Evolutionary conservation across 2,329 filamentous ascomycete genomes (phyloP).

Genomic region (Neophaeococcomyces aloes): DNA sequence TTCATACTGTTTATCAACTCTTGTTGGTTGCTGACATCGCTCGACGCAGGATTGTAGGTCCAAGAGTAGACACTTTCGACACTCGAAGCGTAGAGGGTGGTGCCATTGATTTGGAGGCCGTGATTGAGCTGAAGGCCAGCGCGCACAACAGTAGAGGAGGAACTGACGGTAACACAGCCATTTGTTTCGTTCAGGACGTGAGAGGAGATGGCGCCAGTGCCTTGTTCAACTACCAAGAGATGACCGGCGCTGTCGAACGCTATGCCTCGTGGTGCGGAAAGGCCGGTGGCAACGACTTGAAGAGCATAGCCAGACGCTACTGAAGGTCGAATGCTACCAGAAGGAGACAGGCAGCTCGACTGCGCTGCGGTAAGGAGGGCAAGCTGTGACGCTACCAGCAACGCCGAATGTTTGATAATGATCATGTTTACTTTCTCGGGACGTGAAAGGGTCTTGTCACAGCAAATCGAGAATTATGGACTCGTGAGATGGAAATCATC

Average conservation of each 20-base stretch:
- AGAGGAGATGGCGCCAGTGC: constrained; percentile 27
- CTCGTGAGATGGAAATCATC: neutral
- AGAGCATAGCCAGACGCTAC: constrained; percentile 24
- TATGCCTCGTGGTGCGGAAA: constrained; percentile 37
- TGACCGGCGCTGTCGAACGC: constrained; percentile 38
- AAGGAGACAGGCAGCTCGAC: constrained; percentile 17
- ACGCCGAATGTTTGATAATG: neutral
- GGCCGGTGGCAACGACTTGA: constrained; percentile 36
- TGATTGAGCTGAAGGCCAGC: constrained; percentile 33
- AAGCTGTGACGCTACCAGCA: neutral
- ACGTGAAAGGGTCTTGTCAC: neutral
- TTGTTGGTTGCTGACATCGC: constrained; percentile 36
- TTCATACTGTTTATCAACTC: constrained; percentile 54
- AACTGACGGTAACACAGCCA: constrained; percentile 22
- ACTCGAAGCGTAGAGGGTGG: constrained; percentile 46
- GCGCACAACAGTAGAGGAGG: constrained; percentile 11
- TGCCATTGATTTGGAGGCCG: constrained; percentile 42
- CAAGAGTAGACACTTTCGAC: constrained; percentile 51
- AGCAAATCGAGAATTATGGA: neutral
- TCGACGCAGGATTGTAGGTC: constrained; percentile 49
- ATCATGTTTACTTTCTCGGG: neutral
- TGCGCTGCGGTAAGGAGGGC: constrained; percentile 1
- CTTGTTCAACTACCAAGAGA: constrained; percentile 40
- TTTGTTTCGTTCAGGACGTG: constrained; percentile 30
- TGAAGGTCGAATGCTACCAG: constrained; percentile 19